These are phyloP conservation scores for Schrenkiella parvula DNA, from an alignment of 345 rosid species.

Conservation along the genomic window DNA sequence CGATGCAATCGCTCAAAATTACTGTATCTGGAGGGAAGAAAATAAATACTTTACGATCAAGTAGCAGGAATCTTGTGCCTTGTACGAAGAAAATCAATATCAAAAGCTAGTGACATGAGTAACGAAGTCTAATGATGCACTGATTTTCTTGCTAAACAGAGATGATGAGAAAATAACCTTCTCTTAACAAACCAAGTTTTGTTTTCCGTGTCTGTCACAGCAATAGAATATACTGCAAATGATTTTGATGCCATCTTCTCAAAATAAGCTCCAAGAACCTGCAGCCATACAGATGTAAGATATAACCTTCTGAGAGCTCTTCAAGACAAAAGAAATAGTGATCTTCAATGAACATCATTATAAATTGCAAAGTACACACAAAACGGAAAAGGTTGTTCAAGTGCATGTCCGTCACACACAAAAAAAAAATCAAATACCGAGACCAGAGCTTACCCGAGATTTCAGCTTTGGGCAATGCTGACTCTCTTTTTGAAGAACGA, in stretches of 20 bases:
- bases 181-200: slow-evolving; percentile 93
- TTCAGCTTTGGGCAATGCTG: slow-evolving; percentile 53
- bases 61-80: slow-evolving; percentile 11
- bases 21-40: slow-evolving; percentile 65
- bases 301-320: slow-evolving; percentile 4
- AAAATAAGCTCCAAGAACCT: slow-evolving; percentile 96
- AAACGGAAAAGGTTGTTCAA: slow-evolving; percentile 21
- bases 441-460: slow-evolving; percentile 65
- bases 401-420: slow-evolving; percentile 7
- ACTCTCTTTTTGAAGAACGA: slow-evolving; percentile 46
- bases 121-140: slow-evolving; percentile 13
- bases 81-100: neutral
- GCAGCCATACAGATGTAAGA: slow-evolving; percentile 28
- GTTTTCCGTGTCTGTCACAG: slow-evolving; percentile 78
- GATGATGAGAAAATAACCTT: slow-evolving; percentile 59
- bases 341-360: neutral
- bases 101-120: slow-evolving; percentile 14
- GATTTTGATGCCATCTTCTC: slow-evolving; percentile 92
- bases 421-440: slow-evolving; percentile 10
- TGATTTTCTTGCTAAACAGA: slow-evolving; percentile 3
- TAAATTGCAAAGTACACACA: slow-evolving; percentile 2
- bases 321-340: neutral
- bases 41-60: neutral
- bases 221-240: slow-evolving; percentile 98
- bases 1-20: slow-evolving; percentile 94